phyloP scores from a whole-genome alignment of 2,329 filamentous ascomycete genomes.

The Aspergillus ochraceus region DNA sequence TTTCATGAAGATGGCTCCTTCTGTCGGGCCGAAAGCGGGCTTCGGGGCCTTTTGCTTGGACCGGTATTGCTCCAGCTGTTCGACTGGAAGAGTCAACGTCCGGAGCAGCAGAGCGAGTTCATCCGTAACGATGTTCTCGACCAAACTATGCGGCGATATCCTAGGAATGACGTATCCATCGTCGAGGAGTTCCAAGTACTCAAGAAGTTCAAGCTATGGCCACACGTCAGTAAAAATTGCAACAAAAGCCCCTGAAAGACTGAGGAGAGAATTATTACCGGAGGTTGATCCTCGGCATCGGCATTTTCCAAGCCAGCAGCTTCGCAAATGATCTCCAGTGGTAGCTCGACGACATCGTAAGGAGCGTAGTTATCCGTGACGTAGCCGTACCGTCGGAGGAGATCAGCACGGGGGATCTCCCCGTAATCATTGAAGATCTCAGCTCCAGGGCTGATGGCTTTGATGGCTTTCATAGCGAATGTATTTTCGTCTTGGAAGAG shows the following conservation, averaged over 20 bases:
- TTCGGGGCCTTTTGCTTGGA: conserved; percentile 40
- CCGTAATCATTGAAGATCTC: conserved; percentile 91
- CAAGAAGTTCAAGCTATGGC: conserved; percentile 54
- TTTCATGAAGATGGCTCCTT: conserved; percentile 36
- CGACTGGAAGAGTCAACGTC: conserved; percentile 31
- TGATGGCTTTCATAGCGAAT: conserved; percentile 71
- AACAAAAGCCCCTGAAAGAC: background rate
- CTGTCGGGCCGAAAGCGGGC: conserved; percentile 25
- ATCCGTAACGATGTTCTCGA: conserved; percentile 38
- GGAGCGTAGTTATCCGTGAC: conserved; percentile 74
- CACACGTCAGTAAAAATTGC: conserved; percentile 19
- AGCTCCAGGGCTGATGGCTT: conserved; percentile 66
- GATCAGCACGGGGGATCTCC: conserved; percentile 75
- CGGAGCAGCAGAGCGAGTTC: conserved; percentile 42
- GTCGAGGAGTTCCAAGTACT: conserved; percentile 65
- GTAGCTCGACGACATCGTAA: conserved; percentile 81
- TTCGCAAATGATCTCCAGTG: conserved; percentile 59
- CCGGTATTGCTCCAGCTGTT: conserved; percentile 33
- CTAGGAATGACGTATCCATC: conserved; percentile 67
- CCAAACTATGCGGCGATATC: conserved; percentile 25
- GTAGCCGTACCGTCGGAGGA: conserved; percentile 83
- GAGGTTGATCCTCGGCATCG: conserved; percentile 31
- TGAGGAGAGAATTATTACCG: conserved; percentile 22
- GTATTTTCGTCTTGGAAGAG: conserved; percentile 60
- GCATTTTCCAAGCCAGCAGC: conserved; percentile 34